phyloP scores from a whole-genome alignment of 805 yeast species.

The Maudiozyma saulgeensis region DNA sequence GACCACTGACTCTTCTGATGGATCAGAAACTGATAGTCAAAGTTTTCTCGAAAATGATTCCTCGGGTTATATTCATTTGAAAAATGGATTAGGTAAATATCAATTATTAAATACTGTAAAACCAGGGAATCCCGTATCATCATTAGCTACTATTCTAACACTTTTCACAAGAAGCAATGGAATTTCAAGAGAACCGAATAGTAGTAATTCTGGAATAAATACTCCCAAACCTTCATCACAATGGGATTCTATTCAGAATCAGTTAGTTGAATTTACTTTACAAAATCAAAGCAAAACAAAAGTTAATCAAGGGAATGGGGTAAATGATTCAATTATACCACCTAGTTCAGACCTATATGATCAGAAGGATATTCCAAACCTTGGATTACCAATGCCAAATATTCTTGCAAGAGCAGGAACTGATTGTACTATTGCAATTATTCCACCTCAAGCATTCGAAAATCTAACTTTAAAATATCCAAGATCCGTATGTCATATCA shows the following conservation, averaged over 20 bases:
- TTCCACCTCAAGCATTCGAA: conserved; percentile 76
- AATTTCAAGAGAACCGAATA: neutral
- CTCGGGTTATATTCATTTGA: conserved; percentile 14
- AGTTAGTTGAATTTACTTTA: neutral
- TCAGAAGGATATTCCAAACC: neutral
- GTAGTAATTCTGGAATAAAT: neutral
- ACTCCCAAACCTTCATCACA: neutral
- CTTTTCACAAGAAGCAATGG: conserved; percentile 41
- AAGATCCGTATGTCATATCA: conserved; percentile 83
- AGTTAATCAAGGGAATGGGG: neutral
- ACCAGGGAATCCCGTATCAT: conserved; percentile 77
- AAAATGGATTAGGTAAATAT: conserved; percentile 35
- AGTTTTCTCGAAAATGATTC: neutral
- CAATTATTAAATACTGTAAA: conserved; percentile 73
- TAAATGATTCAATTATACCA: neutral
- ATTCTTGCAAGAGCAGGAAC: conserved; percentile 67
- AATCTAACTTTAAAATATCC: conserved; percentile 69
- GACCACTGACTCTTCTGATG: neutral
- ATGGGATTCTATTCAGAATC: neutral
- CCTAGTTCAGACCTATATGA: neutral
- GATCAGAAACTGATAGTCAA: neutral
- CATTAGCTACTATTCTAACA: conserved; percentile 69
- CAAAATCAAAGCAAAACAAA: neutral
- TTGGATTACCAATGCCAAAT: conserved; percentile 21
- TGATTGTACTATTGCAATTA: conserved; percentile 81